phyloP scores from a whole-genome alignment of 176 grass and related monocot genomes.

The Oryza glumipatula region DNA sequence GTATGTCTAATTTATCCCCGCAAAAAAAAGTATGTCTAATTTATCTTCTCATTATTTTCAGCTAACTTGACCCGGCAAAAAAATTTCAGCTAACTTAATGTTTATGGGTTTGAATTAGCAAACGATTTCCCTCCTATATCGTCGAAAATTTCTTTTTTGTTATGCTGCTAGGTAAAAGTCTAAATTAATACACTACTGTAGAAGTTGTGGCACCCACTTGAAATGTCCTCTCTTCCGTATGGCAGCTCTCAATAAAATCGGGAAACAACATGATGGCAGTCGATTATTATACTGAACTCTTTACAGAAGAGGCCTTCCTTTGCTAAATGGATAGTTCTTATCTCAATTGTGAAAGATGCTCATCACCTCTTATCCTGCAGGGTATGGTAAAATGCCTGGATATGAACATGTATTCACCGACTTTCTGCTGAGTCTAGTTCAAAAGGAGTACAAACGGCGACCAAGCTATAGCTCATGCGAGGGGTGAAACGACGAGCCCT shows the following conservation, averaged over 20 bases:
- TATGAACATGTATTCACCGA: constrained; percentile 95
- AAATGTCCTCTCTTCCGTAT: constrained; percentile 18
- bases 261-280: background rate
- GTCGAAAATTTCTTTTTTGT: constrained; percentile 11
- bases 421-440: constrained; percentile 70
- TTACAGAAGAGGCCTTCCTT: background rate
- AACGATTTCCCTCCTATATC: background rate
- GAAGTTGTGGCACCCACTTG: background rate
- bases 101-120: background rate
- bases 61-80: background rate
- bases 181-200: background rate
- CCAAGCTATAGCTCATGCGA: constrained; percentile 46
- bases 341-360: background rate
- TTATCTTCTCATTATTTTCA: constrained; percentile 7
- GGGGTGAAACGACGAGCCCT: constrained; percentile 19
- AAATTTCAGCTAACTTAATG: background rate
- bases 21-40: background rate
- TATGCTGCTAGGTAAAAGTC: constrained; percentile 5
- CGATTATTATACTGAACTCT: background rate
- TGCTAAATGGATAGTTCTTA: background rate
- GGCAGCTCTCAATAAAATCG: background rate
- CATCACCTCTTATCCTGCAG: constrained; percentile 40
- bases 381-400: constrained; percentile 94
- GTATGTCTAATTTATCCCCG: background rate
- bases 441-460: constrained; percentile 66